Evolutionary conservation across 2,329 filamentous ascomycete species (phyloP), one percentile per base, ranked within the genome.

Genomic region (Xylaria arbuscula): DNA sequence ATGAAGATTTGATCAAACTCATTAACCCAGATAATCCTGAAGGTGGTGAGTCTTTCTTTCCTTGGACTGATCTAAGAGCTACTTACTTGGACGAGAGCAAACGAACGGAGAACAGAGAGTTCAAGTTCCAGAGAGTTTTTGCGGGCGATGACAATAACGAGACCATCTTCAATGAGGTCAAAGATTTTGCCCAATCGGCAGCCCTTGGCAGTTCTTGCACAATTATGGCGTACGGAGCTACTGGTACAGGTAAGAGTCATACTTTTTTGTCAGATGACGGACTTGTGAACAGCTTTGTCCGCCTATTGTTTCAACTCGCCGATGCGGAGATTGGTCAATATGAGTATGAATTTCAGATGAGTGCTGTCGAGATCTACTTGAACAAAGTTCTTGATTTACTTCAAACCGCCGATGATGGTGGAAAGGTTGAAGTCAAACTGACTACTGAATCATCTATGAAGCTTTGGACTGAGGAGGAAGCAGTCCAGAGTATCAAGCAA

Each of bases 141-240:
- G 87, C 89, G 0, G 93, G 93, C 0, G 81, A 83, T 0, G 89
- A 90, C 0, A 86, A 90, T 68, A 99, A 99, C 76, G 85, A 88
- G 5, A 91, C 95, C 66, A 89, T 99, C 0, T 99, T 98, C 78
- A 91, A 91, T 40, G 95, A 98, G 76, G 97, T 98, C 73, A 94
- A 92, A 40, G 95, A 98, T 77, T 87, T 99, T 11, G 93, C 98
- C 0, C 93, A 98, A 78, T 96, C 92, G 70, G 94, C 96, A 0
- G 84, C 98, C 9, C 93, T 97, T 74, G 96, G 96, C 0, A 97
- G 97, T 81, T 97, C 98, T 72, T 94, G 98, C 51, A 97, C 94
- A 79, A 97, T 98, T 68, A 97, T 99, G 82, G 97, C 93, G 76
- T 99, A 98, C 76, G 96, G 96, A 22, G 96, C 98, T 80, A 98